Evolutionary conservation across 208 protist genomes (phyloP).

Genomic region (Wallacemonas sp.): DNA sequence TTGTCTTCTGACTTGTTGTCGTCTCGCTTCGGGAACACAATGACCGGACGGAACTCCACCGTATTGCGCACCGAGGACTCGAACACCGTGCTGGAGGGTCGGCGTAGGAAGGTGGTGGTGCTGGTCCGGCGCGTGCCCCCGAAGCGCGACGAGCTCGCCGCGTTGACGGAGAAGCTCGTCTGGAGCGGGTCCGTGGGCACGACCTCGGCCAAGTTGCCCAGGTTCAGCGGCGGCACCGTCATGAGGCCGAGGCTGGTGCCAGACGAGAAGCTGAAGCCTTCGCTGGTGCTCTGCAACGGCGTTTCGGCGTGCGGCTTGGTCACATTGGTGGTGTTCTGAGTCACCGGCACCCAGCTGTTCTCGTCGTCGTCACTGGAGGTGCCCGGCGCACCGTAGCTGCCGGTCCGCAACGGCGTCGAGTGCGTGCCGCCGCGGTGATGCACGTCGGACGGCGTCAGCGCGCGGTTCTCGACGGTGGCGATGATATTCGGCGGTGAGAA

Average conservation of each 20-base stretch:
- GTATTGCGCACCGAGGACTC: slow-evolving; percentile 1
- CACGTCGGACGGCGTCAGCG: not conserved
- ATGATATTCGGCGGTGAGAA: slow-evolving; percentile 6
- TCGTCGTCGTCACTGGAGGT: slow-evolving; percentile 1
- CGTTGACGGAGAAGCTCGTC: slow-evolving; percentile 1
- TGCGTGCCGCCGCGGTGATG: not conserved
- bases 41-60: not conserved
- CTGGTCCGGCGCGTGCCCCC: not conserved
- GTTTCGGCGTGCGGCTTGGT: slow-evolving; percentile 9
- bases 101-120: slow-evolving; percentile 3
- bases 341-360: not conserved
- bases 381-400: not conserved
- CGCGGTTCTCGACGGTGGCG: slow-evolving; percentile 12
- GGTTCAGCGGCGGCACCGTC: slow-evolving; percentile 9
- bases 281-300: not conserved
- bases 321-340: slow-evolving; percentile 9
- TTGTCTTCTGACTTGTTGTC: not conserved
- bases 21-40: not conserved
- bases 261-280: not conserved
- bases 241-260: not conserved
- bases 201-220: slow-evolving; percentile 9
- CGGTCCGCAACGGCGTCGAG: not conserved
- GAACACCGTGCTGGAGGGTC: slow-evolving; percentile 8
- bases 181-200: not conserved
- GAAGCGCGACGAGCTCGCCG: slow-evolving; percentile 4